Evolutionary conservation across 495 filamentous ascomycete species (phyloP), one percentile per base, ranked within the genome.

Genomic region (Gamarada debralockiae): DNA sequence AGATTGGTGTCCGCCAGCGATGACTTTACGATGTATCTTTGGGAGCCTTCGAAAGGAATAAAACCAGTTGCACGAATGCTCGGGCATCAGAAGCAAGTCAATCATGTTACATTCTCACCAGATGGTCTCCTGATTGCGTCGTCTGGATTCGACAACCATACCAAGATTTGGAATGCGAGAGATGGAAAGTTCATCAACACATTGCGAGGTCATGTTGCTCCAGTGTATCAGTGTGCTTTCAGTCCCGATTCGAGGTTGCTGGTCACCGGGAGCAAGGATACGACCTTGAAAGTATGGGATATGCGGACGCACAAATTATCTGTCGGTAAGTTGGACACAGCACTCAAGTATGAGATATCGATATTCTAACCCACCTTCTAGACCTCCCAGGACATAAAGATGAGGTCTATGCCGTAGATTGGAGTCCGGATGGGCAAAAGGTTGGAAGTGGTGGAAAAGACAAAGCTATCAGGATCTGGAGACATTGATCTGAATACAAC

Each of bases 11-110:
- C 90, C 1, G 95, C 92, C 2, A 87, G 83, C 62, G 93, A 99
- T 61, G 95, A 99, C 63, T 93, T 89, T 70, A 97, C 93, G 5
- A 93, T 97, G 77, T 96, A 87, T 62, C 79, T 99, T 43, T 99
- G 95, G 95, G 87, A 95, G 27, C 95, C 95, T 0, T 76, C 80
- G 15, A 84, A 85, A 15, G 73, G 76, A 12, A 87, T 72, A 15
- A 97, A 97, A 65, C 91, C 92, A 5, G 68, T 97, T 10, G 84
- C 89, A n/a, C 79, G 93, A 24, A 76, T 99, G 46, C 67, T 91
- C 21, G 95, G 95, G 9, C 95, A 99, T 65, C 91, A 96, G 64
- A 97, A 97, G 66, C 88, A 89, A 61, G 89, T 99, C 52, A 97
- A 97, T 69, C 85, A 97, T 65, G 90, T 97, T 14, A 86, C 85